Conservation (phyloP, 2,329 filamentous ascomycete species). For the Cordyceps fumosorosea region DNA sequence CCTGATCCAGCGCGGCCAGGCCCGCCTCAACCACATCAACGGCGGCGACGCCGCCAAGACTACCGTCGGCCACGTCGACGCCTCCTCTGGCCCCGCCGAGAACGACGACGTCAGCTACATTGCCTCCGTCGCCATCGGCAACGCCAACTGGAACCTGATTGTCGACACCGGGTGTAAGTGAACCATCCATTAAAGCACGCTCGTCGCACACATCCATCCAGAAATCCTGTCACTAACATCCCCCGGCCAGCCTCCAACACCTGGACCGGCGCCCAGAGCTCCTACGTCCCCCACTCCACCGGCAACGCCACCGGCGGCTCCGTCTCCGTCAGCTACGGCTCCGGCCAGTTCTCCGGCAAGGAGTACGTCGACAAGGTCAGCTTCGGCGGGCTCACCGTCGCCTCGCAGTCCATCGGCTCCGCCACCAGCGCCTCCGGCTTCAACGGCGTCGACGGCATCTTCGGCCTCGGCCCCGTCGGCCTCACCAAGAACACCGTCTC, state of each 20-base stretch:
- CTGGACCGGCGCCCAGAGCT: conserved; percentile 11
- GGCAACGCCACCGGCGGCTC: conserved; percentile 17
- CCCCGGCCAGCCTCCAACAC: conserved; percentile 20
- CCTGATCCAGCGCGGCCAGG: conserved; percentile 19
- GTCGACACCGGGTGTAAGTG: conserved; percentile 24
- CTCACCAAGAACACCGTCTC: conserved; percentile 22
- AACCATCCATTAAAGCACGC: too few relatives aligned
- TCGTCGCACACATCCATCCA: too few relatives aligned
- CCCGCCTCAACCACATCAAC: conserved; percentile 21
- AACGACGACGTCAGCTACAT: conserved; percentile 23
- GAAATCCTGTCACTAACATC: background rate
- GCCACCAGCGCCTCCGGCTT: conserved; percentile 5
- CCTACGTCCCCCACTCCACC: conserved; percentile 4
- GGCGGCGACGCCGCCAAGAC: conserved; percentile 1
- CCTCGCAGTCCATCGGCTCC: conserved; percentile 10
- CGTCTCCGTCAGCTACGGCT: conserved; percentile 22
- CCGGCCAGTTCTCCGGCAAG: conserved; percentile 21
- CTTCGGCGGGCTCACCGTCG: conserved; percentile 24
- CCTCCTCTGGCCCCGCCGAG: conserved; percentile 20
- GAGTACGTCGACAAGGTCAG: conserved; percentile 24
- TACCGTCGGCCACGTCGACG: conserved; percentile 3
- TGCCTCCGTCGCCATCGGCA: conserved; percentile 21
- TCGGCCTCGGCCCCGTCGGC: conserved; percentile 21
- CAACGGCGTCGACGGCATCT: conserved; percentile 12
- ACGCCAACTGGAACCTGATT: conserved; percentile 21